Conservation (phyloP, 768 basidiomycete genomes). For the Austroboletus eburneus region DNA sequence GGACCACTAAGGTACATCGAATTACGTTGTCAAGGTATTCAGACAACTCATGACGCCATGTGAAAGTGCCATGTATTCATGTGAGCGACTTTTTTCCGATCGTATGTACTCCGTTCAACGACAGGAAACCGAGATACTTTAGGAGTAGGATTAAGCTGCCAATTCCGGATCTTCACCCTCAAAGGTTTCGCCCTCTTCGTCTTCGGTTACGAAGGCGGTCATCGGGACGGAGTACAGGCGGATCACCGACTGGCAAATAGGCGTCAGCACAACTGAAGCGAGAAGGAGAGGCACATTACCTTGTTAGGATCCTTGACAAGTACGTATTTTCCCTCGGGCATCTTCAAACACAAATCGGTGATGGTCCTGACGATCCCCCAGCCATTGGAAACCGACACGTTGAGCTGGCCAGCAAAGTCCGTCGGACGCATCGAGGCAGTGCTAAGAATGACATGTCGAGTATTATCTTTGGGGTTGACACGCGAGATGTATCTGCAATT, state of each 20-base stretch:
- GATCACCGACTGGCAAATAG: conserved; percentile 71
- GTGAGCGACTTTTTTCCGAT: too few relatives aligned
- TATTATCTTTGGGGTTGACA: conserved; percentile 88
- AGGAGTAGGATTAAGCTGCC: conserved; percentile 23
- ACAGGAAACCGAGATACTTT: background rate
- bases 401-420: conserved; percentile 93
- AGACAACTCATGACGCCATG: too few relatives aligned
- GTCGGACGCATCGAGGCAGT: conserved; percentile 91
- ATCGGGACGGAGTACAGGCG: conserved; percentile 91
- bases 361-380: conserved; percentile 99
- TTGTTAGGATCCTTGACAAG: conserved; percentile 97
- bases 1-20: too few relatives aligned
- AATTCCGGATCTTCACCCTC: conserved; percentile 42
- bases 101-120: background rate
- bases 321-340: conserved; percentile 98
- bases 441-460: conserved; percentile 92
- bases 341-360: conserved; percentile 90
- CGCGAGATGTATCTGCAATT: conserved; percentile 85
- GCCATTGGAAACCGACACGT: conserved; percentile 91
- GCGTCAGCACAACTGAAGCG: too few relatives aligned
- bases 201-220: conserved; percentile 79
- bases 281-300: too few relatives aligned
- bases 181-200: conserved; percentile 54
- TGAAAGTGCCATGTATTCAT: too few relatives aligned
- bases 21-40: too few relatives aligned